Evolutionary conservation across 768 basidiomycete species (phyloP).

Genomic region (Leccinum aurantiacum): DNA sequence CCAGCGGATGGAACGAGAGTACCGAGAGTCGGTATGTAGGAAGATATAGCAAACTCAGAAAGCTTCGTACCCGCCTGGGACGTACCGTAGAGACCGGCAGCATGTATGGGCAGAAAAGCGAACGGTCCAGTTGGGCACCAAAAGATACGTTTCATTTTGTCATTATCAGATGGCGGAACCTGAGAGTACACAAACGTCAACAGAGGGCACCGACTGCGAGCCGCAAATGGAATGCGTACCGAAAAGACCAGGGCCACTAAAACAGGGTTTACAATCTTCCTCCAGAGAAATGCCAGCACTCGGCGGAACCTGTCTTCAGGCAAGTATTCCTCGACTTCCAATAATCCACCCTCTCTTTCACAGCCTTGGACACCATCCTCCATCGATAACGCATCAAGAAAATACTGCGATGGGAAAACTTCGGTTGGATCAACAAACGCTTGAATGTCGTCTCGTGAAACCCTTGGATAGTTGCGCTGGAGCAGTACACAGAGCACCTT

Average conservation of each 20-base stretch:
- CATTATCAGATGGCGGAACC: neutral
- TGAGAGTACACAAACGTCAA: neutral
- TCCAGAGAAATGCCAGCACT: neutral
- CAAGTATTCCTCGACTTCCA: neutral
- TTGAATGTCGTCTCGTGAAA: neutral
- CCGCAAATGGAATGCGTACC: neutral
- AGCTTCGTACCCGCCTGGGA: neutral
- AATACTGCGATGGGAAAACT: neutral
- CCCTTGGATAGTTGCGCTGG: neutral
- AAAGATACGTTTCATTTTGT: neutral
- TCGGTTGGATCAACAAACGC: too few species aligned
- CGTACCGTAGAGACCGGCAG: neutral
- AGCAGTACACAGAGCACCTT: neutral
- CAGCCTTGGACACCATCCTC: neutral
- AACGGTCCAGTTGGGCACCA: neutral
- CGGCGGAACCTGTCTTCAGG: neutral
- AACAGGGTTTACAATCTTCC: neutral
- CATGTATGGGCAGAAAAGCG: neutral
- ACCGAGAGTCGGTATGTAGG: neutral
- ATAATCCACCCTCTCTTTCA: neutral
- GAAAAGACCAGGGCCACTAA: neutral
- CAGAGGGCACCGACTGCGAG: too few species aligned
- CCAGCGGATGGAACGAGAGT: neutral
- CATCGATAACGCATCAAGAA: neutral
- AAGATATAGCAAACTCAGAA: neutral